phyloP scores from a whole-genome alignment of 1,284 basidiomycete species.

The Ceratobasidium sp. region DNA sequence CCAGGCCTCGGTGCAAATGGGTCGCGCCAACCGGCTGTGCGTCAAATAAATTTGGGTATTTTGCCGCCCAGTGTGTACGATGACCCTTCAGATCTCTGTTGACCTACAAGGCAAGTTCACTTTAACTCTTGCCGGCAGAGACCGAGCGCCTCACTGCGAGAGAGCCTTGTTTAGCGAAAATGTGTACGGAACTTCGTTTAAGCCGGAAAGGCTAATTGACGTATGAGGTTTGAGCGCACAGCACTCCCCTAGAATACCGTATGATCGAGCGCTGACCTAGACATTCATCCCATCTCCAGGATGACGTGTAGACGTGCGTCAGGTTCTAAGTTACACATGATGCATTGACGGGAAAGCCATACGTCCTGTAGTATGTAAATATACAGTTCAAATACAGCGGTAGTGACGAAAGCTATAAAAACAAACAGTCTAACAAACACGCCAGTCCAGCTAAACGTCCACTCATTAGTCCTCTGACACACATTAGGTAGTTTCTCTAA shows the following conservation, averaged over 20 bases:
- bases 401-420: background rate
- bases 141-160: background rate
- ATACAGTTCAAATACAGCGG: background rate
- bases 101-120: background rate
- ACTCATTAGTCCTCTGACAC: background rate
- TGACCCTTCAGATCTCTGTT: background rate
- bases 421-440: background rate
- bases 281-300: background rate
- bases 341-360: background rate
- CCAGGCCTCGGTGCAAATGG: no score
- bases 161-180: background rate
- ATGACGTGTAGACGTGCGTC: background rate
- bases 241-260: no score
- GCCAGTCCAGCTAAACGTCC: background rate
- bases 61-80: background rate
- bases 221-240: background rate
- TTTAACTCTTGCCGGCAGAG: background rate
- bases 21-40: background rate
- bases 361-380: background rate
- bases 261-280: background rate
- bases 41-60: background rate
- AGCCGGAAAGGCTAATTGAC: background rate
- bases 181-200: background rate
- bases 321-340: background rate
- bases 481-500: background rate